phyloP scores from a whole-genome alignment of 805 yeast species.

The Blastobotrys terrestris region DNA sequence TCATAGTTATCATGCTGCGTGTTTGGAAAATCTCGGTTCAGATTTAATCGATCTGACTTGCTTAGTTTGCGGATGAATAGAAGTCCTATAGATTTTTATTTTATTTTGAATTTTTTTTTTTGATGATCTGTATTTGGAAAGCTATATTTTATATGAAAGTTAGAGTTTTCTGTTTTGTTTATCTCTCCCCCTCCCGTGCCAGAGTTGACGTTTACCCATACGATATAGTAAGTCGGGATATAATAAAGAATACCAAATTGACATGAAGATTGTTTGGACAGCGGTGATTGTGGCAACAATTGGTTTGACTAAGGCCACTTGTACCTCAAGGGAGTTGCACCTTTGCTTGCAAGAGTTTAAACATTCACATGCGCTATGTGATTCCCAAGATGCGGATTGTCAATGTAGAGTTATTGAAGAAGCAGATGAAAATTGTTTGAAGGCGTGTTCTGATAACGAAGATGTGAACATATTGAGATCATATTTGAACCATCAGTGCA shows the following conservation, averaged over 20 bases:
- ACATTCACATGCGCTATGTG: constrained; percentile 4
- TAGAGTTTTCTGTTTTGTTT: neutral
- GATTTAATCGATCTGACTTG: constrained; percentile 29
- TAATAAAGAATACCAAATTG: neutral
- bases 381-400: constrained; percentile 4
- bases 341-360: constrained; percentile 2
- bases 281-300: neutral
- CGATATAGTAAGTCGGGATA: too few species aligned
- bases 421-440: constrained; percentile 1
- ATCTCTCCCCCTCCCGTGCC: too few species aligned
- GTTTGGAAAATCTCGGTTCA: constrained; percentile 46
- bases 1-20: constrained; percentile 60
- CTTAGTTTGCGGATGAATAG: constrained; percentile 36
- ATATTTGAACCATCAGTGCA: constrained; percentile 8
- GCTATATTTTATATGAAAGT: too few species aligned
- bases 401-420: constrained; percentile 6
- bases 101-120: too few species aligned
- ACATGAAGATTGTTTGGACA: neutral
- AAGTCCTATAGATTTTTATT: neutral
- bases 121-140: too few species aligned
- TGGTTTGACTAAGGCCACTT: neutral
- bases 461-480: neutral
- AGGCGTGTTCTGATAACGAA: constrained; percentile 2
- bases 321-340: neutral
- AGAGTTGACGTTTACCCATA: too few species aligned